These are phyloP conservation scores for Candida neerlandica DNA, from an alignment of 1,139 yeast genomes.

Conservation along the genomic window DNA sequence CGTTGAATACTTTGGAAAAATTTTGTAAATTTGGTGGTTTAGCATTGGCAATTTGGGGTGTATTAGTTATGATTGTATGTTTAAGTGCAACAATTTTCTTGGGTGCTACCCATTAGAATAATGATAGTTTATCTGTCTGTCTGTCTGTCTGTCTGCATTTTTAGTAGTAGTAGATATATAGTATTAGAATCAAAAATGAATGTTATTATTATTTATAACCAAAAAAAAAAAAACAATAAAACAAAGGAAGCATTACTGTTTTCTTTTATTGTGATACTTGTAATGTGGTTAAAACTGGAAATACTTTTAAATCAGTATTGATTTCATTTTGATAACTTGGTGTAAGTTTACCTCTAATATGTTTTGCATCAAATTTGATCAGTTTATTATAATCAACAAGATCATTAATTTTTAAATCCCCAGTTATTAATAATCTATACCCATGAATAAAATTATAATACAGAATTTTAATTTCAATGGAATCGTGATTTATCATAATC, in stretches of 20 bases:
- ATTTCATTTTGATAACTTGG: background rate
- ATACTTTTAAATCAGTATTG: conserved; percentile 2
- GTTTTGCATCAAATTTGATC: conserved; percentile 4
- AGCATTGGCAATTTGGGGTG: conserved; percentile 71
- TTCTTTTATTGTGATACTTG: background rate
- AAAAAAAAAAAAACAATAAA: background rate
- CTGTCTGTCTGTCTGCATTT: background rate
- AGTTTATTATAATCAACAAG: conserved; percentile 3
- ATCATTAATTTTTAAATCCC: conserved; percentile 3
- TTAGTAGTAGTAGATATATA: background rate
- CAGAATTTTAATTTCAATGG: conserved; percentile 14
- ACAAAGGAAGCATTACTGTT: background rate
- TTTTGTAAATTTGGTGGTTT: conserved; percentile 61
- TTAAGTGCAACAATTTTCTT: conserved; percentile 71
- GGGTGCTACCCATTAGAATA: conserved; percentile 50
- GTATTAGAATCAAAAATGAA: background rate
- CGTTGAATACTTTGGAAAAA: conserved; percentile 41
- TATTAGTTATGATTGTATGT: conserved; percentile 76
- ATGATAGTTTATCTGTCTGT: background rate
- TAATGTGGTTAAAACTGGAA: background rate
- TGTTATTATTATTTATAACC: background rate
- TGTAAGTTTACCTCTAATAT: background rate
- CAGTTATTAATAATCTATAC: conserved; percentile 14
- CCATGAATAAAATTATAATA: conserved; percentile 16
- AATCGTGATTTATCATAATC: conserved; percentile 8